Conservation (phyloP, 2,329 filamentous ascomycete genomes). For the Colletotrichum tropicale region DNA sequence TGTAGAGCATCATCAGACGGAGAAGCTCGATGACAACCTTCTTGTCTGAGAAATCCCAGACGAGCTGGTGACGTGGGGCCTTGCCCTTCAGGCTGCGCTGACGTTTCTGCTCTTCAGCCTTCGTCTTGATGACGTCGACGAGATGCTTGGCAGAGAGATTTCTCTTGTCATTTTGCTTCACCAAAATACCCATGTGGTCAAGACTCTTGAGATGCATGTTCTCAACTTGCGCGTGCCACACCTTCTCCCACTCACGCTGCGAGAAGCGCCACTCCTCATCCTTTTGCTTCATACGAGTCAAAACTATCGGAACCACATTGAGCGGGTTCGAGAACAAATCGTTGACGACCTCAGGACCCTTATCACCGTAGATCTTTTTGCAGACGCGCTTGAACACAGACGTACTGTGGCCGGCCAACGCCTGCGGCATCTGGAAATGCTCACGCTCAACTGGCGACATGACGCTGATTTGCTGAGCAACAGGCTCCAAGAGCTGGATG, state of each 20-base stretch:
- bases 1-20: conserved; percentile 67
- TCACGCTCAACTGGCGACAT: conserved; percentile 76
- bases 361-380: conserved; percentile 96
- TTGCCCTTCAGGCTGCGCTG: conserved; percentile 67
- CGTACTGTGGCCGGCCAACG: conserved; percentile 89
- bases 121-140: conserved; percentile 88
- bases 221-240: conserved; percentile 96
- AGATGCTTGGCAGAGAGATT: conserved; percentile 90
- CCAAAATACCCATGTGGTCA: conserved; percentile 93
- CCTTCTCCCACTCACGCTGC: conserved; percentile 97
- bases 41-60: conserved; percentile 75
- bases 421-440: conserved; percentile 78
- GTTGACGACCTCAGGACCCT: conserved; percentile 82
- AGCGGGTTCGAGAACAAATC: conserved; percentile 86
- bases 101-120: conserved; percentile 87
- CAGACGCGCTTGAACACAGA: conserved; percentile 97
- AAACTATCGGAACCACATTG: conserved; percentile 84
- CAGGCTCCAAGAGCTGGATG: conserved; percentile 93
- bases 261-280: conserved; percentile 98
- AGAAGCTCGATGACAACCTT: conserved; percentile 69
- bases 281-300: conserved; percentile 92
- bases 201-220: conserved; percentile 95
- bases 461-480: conserved; percentile 86
- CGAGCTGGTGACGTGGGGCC: conserved; percentile 73
- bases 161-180: conserved; percentile 89